Evolutionary conservation across 192 early-diverging fungal species (phyloP).

Genomic region (Podila horticola): DNA sequence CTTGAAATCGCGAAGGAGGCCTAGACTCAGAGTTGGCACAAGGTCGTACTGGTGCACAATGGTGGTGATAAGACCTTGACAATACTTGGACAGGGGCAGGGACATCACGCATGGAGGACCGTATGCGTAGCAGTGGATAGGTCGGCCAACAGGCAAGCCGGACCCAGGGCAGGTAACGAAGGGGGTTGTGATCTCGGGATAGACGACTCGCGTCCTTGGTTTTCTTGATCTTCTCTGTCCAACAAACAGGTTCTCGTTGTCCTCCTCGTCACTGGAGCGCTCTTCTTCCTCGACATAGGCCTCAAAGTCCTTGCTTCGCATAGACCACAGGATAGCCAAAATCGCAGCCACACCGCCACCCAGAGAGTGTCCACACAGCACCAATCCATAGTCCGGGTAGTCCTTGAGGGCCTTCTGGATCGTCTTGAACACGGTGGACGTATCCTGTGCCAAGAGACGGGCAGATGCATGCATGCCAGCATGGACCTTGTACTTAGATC

Average conservation of each 20-base stretch:
- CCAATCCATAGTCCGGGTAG: conserved; percentile 82
- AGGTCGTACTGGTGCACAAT: conserved; percentile 87
- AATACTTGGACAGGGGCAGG: conserved; percentile 72
- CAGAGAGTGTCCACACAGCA: conserved; percentile 89
- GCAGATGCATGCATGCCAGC: conserved; percentile 90
- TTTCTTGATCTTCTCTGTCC: conserved; percentile 5
- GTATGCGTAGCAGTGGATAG: conserved; percentile 87
- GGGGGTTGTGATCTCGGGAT: conserved; percentile 52
- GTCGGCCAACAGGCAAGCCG: conserved; percentile 73
- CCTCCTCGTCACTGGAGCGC: conserved; percentile 45
- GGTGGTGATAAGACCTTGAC: conserved; percentile 78
- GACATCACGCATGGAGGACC: conserved; percentile 85
- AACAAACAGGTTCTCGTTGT: conserved; percentile 14
- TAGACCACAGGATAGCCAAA: conserved; percentile 79
- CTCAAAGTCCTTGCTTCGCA: conserved; percentile 58
- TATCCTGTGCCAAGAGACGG: conserved; percentile 69
- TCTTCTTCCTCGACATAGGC: conserved; percentile 42
- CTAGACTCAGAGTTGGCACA: conserved; percentile 79
- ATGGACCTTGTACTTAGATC: conserved; percentile 70
- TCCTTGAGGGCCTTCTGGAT: conserved; percentile 74
- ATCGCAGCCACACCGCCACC: conserved; percentile 89
- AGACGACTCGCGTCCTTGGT: conserved; percentile 27
- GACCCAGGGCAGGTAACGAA: conserved; percentile 73
- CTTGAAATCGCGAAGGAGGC: conserved; percentile 79
- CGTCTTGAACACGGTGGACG: conserved; percentile 76